Conservation (phyloP, 2,329 filamentous ascomycete species). For the Ascochyta fabae region DNA sequence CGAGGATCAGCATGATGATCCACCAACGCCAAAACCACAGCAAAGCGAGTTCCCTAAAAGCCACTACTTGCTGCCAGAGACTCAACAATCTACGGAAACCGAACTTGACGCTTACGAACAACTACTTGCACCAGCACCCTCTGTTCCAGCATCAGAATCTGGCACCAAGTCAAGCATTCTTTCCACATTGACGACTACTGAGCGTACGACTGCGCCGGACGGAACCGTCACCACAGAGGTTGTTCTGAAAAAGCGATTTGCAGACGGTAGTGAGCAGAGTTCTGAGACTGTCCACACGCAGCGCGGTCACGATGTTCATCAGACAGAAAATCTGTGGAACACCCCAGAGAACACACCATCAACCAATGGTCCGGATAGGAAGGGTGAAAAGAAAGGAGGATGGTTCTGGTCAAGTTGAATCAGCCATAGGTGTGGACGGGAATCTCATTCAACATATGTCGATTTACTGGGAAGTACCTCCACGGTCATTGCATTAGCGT, state of each 20-base stretch:
- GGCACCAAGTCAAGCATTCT: slow-evolving; percentile 50
- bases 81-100: slow-evolving; percentile 33
- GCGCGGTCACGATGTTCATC: slow-evolving; percentile 30
- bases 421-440: neutral
- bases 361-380: neutral
- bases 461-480: neutral
- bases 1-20: slow-evolving; percentile 44
- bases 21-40: slow-evolving; percentile 35
- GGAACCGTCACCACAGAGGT: slow-evolving; percentile 65
- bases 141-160: neutral
- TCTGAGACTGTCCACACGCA: slow-evolving; percentile 61
- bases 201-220: slow-evolving; percentile 61
- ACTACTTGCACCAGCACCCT: slow-evolving; percentile 48
- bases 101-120: slow-evolving; percentile 63
- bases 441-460: too few relatives aligned
- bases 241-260: slow-evolving; percentile 64
- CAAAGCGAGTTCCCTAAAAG: slow-evolving; percentile 15
- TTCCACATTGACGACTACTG: slow-evolving; percentile 64
- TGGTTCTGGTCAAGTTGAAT: slow-evolving; percentile 43
- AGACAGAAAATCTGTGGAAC: slow-evolving; percentile 18
- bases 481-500: neutral
- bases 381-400: slow-evolving; percentile 28
- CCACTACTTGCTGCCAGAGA: neutral
- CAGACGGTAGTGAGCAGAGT: slow-evolving; percentile 66
- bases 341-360: slow-evolving; percentile 15